Percentiles rank a stretch among this genome's conserved stretches.
Evolutionary conservation across 768 basidiomycete species (phyloP).

Genomic region (Boletus coccyginus): DNA sequence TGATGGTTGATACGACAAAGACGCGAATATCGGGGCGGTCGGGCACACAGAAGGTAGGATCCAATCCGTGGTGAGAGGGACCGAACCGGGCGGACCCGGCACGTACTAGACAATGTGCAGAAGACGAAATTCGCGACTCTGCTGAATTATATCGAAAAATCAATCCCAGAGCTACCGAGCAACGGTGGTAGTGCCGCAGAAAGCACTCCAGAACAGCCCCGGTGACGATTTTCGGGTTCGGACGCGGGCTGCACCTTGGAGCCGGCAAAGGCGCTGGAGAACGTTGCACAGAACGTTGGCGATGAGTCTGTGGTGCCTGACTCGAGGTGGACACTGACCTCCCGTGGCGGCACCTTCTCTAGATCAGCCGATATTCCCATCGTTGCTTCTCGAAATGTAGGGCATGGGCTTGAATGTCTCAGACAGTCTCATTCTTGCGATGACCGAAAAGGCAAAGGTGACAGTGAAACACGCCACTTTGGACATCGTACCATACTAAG

Average conservation of each 20-base stretch:
- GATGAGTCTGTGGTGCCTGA: background rate
- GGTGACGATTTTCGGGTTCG: background rate
- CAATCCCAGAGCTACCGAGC: background rate
- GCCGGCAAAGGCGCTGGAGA: background rate
- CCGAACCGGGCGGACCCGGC: background rate
- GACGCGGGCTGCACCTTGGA: background rate
- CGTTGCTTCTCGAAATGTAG: background rate
- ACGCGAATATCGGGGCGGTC: too few relatives aligned
- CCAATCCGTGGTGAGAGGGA: background rate
- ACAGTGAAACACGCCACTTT: conserved; percentile 28
- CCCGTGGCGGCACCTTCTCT: too few relatives aligned
- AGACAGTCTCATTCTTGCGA: background rate
- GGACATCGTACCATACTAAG: conserved; percentile 29
- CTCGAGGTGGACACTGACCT: background rate
- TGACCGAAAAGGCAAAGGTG: background rate
- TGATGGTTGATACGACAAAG: background rate
- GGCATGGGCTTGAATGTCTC: conserved; percentile 1
- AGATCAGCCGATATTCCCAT: background rate
- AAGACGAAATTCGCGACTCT: too few relatives aligned
- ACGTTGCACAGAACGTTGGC: background rate
- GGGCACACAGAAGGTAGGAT: background rate
- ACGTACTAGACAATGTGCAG: background rate
- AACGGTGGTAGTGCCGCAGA: background rate
- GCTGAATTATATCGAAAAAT: background rate
- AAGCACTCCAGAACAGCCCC: too few relatives aligned